Percentiles rank a stretch among this genome's conserved stretches.
Evolutionary conservation across 345 rosid genomes (phyloP).

Genomic region (Laguncularia racemosa): DNA sequence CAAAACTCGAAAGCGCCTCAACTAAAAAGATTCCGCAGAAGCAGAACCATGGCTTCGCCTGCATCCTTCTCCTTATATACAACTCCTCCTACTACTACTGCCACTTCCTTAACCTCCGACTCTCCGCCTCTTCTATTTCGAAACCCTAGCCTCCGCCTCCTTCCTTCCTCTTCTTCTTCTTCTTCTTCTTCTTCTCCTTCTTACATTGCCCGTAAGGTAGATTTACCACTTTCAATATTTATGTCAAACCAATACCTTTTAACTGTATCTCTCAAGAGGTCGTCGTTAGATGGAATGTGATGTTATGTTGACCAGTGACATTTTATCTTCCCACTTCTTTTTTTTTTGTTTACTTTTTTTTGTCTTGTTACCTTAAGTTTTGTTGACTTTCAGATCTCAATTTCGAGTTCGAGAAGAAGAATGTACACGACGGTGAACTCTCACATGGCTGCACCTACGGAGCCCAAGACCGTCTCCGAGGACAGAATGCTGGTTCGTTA

Average conservation of each 20-base stretch:
- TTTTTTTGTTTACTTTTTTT: no score
- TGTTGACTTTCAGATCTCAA: slow-evolving; percentile 31
- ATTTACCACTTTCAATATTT: no score
- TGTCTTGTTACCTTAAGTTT: neutral
- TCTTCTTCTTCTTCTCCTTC: neutral
- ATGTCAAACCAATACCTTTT: neutral
- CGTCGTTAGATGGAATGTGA: no score
- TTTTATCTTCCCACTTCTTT: no score
- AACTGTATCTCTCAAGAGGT: slow-evolving; percentile 1
- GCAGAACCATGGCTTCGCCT: slow-evolving; percentile 10
- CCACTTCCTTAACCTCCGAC: slow-evolving; percentile 1
- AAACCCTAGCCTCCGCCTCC: slow-evolving; percentile 1
- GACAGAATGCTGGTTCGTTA: slow-evolving; percentile 71
- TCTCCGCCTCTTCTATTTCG: neutral
- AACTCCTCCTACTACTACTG: neutral
- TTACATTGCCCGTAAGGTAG: neutral
- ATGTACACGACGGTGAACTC: slow-evolving; percentile 29
- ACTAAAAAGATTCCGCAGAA: no score
- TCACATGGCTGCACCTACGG: slow-evolving; percentile 41
- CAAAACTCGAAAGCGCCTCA: no score
- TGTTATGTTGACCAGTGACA: no score
- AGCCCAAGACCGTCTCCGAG: slow-evolving; percentile 42
- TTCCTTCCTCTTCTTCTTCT: neutral
- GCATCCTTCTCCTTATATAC: neutral
- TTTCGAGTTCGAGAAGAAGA: slow-evolving; percentile 29